A percentile compares a stretch with the other conserved stretches of the same genome.
phyloP scores from a whole-genome alignment of 1,284 basidiomycete species.

The Ustilago nuda region DNA sequence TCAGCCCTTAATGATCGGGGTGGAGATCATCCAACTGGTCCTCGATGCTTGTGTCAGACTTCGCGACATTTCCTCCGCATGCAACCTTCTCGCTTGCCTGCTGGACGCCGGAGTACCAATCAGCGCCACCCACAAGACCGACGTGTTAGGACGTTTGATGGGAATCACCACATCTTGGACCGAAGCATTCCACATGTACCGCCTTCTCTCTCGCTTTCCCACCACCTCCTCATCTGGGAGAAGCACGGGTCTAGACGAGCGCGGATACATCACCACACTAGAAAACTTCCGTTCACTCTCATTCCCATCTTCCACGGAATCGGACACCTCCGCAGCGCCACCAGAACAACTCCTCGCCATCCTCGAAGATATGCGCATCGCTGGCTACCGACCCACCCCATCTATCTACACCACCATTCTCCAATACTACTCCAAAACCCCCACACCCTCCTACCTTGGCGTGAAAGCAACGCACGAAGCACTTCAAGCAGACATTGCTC shows the following conservation, averaged over 20 bases:
- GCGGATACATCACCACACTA: constrained; percentile 32
- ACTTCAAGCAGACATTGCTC: constrained; percentile 79
- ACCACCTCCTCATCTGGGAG: not conserved
- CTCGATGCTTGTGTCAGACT: constrained; percentile 50
- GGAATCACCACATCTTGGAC: constrained; percentile 34
- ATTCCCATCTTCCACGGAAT: constrained; percentile 3
- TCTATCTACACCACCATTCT: constrained; percentile 81
- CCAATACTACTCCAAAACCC: constrained; percentile 70
- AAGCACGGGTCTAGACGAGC: constrained; percentile 12
- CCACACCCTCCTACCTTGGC: constrained; percentile 37
- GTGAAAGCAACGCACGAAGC: constrained; percentile 81
- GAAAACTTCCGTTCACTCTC: constrained; percentile 22
- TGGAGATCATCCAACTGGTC: constrained; percentile 32
- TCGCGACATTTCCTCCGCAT: constrained; percentile 33
- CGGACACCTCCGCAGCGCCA: constrained; percentile 63
- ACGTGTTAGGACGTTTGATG: constrained; percentile 30
- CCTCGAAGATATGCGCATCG: constrained; percentile 82
- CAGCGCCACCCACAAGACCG: constrained; percentile 13
- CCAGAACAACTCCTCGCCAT: constrained; percentile 80
- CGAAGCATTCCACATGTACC: constrained; percentile 50
- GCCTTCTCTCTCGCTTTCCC: constrained; percentile 20
- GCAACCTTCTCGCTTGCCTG: constrained; percentile 34
- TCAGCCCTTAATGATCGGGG: not conserved
- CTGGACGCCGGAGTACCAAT: constrained; percentile 20
- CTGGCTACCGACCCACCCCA: constrained; percentile 75